Base-by-base conservation (phyloP, 768 basidiomycete species). In the Lanmaoa rubissima region DNA sequence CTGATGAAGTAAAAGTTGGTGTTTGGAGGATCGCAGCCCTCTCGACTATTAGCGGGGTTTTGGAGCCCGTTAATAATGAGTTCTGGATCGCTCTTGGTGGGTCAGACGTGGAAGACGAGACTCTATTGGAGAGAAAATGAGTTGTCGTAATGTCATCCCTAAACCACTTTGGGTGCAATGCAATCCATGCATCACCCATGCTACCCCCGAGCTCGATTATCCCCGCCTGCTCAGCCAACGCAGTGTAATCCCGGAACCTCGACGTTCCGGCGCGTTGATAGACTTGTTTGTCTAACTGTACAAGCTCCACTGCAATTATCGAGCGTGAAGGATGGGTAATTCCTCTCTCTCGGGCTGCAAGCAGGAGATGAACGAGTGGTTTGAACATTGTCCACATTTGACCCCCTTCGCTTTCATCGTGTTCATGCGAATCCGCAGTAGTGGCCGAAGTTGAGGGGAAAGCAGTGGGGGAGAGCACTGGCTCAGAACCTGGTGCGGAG, bases 291-390 rank as follows among this genome's bases (percentile, higher is more conserved):
- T 76, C 72, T 21, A 17, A 32, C 31, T 64, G 48, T n/a, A 61
- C 8, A 2, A 84, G 65, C 14, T 72, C 70, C 14, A 61, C 0
- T 5, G 75, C 77, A 19, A 84, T 55, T 1, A 9, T 56, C 16
- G 78, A 76, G n/a, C 80, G 77, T 5, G 71, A 65, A 13, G 79
- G 73, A 17, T 62, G 72, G 28, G 39, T 0, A 28, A 66, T 54
- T 5, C 78, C 79, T 6, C 67, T 70, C 16, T 59, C 57, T 34
- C 62, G 67, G 24, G 59, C 63, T 35, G 55, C 60, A 17, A 71
- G 50, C 34, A 72, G 51, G 52, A 51, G 43, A 13, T 61, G 39
- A 31, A 72, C 60, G 49, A 72, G 63, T 28, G 72, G 61, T 35
- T 59, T 58, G 58, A 80, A 80, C 46, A 55, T 57, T 19, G 55